phyloP scores from a whole-genome alignment of 495 filamentous ascomycete genomes.

The Penicillium psychrofluorescens region DNA sequence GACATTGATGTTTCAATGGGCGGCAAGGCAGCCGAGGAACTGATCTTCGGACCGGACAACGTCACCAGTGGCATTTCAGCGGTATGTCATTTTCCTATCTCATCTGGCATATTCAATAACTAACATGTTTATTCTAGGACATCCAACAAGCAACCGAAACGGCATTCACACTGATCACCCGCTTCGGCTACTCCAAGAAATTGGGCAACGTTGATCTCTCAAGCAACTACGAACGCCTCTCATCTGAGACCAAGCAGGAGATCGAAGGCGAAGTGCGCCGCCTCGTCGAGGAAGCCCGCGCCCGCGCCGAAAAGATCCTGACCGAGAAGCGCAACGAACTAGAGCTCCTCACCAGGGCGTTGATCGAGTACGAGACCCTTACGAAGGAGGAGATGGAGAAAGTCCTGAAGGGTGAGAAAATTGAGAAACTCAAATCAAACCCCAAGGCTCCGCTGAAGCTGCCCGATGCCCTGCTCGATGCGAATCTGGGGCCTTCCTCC shows the following conservation, averaged over 20 bases:
- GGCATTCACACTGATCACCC: slow-evolving; percentile 79
- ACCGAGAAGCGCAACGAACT: slow-evolving; percentile 68
- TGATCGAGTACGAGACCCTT: slow-evolving; percentile 91
- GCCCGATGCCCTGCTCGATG: slow-evolving; percentile 36
- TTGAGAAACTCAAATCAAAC: slow-evolving; percentile 48
- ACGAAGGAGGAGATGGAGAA: slow-evolving; percentile 82
- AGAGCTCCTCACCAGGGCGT: slow-evolving; percentile 75
- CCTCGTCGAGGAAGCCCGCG: slow-evolving; percentile 72
- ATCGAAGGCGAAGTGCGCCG: slow-evolving; percentile 84
- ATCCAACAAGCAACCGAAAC: slow-evolving; percentile 69
- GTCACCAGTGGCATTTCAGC: slow-evolving; percentile 75
- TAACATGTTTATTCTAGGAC: slow-evolving; percentile 48
- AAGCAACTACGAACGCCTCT: slow-evolving; percentile 70
- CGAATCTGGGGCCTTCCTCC: slow-evolving; percentile 19
- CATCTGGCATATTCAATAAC: background rate
- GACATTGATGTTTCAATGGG: slow-evolving; percentile 79
- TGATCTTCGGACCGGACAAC: slow-evolving; percentile 79
- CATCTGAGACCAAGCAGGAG: slow-evolving; percentile 70
- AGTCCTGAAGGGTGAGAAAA: slow-evolving; percentile 76
- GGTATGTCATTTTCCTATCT: slow-evolving; percentile 40
- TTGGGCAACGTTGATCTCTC: slow-evolving; percentile 85
- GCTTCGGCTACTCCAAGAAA: slow-evolving; percentile 78
- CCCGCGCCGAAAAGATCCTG: slow-evolving; percentile 67
- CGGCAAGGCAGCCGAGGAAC: slow-evolving; percentile 89
- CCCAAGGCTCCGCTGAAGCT: slow-evolving; percentile 47